Conservation (phyloP, 352 stramenopile species). For the Pythium brassicae region DNA sequence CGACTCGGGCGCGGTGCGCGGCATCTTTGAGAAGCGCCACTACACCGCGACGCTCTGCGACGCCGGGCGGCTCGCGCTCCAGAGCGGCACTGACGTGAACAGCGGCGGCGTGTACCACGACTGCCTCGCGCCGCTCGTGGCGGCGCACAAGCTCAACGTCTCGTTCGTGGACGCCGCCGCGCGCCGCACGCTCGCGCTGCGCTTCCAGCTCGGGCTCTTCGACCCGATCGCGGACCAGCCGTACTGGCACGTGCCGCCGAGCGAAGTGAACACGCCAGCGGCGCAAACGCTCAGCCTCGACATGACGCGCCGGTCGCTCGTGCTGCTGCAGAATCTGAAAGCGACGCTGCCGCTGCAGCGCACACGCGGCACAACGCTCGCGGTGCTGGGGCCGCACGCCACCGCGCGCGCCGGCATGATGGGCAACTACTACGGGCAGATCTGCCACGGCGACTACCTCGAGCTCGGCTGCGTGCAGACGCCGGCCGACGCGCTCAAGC, state of each 20-base stretch:
- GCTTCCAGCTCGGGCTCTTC: constrained; percentile 92
- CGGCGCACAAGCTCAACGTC: constrained; percentile 39
- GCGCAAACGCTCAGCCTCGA: constrained; percentile 67
- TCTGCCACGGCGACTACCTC: constrained; percentile 72
- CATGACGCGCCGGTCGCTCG: constrained; percentile 83
- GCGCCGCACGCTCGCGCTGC: constrained; percentile 71
- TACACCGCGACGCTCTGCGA: constrained; percentile 77
- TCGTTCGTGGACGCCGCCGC: constrained; percentile 57
- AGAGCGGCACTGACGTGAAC: constrained; percentile 85
- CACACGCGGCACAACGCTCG: constrained; percentile 27
- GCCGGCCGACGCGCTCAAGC: constrained; percentile 58
- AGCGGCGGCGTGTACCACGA: constrained; percentile 78
- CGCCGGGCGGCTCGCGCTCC: constrained; percentile 48
- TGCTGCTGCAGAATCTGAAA: constrained; percentile 91
- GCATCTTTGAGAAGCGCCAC: constrained; percentile 73
- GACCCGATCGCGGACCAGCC: constrained; percentile 80
- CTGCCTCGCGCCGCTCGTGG: constrained; percentile 61
- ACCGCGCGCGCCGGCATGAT: constrained; percentile 49
- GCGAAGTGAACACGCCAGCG: constrained; percentile 64
- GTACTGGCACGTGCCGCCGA: constrained; percentile 69
- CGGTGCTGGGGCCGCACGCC: constrained; percentile 82
- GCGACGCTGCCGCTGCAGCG: constrained; percentile 56
- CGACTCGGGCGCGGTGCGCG: constrained; percentile 90
- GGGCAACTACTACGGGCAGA: constrained; percentile 86
- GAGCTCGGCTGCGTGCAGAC: constrained; percentile 66